phyloP scores from a whole-genome alignment of 257 asterid species.

The Fraxinus excelsior region DNA sequence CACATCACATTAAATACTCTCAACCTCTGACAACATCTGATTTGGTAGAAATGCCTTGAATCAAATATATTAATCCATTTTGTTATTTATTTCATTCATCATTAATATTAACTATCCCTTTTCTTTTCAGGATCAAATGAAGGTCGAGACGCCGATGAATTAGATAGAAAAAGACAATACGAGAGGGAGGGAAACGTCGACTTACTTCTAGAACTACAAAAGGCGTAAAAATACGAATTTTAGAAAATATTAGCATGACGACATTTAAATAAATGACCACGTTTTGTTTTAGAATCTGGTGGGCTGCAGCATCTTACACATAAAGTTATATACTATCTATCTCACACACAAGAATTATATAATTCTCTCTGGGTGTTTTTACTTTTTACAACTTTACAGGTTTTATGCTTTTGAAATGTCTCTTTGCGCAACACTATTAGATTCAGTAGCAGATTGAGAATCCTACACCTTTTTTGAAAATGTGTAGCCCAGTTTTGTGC shows the following conservation, averaged over 20 bases:
- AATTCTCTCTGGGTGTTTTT: conserved; percentile 13
- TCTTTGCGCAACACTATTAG: conserved; percentile 29
- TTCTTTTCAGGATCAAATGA: not conserved
- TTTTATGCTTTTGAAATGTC: conserved; percentile 25
- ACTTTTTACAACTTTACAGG: conserved; percentile 20
- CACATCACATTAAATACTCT: conserved; percentile 18
- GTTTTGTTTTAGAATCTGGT: too few relatives aligned
- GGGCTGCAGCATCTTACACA: not conserved
- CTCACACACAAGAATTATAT: not conserved
- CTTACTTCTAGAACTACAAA: too few relatives aligned
- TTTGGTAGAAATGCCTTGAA: conserved; percentile 12
- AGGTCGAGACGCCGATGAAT: too few relatives aligned
- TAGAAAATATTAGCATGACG: not conserved
- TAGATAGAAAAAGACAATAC: too few relatives aligned
- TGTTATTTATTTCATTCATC: not conserved
- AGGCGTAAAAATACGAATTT: too few relatives aligned
- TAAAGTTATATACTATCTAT: too few relatives aligned
- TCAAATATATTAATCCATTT: not conserved
- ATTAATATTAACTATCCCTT: too few relatives aligned
- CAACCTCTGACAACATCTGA: conserved; percentile 35
- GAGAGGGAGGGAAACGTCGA: too few relatives aligned
- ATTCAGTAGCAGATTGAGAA: conserved; percentile 8
- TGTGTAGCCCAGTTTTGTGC: conserved; percentile 1
- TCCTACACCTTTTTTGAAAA: conserved; percentile 15
- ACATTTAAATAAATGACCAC: conserved; percentile 10